Evolutionary conservation across 768 basidiomycete species (phyloP).

Genomic region (Termitomyces sp.): DNA sequence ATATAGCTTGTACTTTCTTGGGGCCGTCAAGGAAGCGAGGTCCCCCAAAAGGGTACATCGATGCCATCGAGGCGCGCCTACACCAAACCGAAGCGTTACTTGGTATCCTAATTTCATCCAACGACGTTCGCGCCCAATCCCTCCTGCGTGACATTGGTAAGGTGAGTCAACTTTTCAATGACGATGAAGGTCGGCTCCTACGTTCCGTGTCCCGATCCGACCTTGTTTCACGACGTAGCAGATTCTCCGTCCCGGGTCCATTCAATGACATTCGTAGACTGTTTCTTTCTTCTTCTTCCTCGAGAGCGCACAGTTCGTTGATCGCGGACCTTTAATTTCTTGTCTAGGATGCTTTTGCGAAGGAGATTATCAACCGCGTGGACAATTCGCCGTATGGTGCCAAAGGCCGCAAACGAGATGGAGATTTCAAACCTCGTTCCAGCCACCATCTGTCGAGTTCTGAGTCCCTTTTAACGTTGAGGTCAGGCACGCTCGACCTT

Average conservation of each 20-base stretch:
- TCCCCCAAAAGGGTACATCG: conserved; percentile 92
- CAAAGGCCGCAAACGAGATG: conserved; percentile 57
- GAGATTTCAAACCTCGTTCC: conserved; percentile 22
- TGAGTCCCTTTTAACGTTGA: conserved; percentile 21
- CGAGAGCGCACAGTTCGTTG: not conserved
- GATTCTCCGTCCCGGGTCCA: not conserved
- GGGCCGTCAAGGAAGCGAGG: conserved; percentile 82
- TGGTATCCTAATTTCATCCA: conserved; percentile 69
- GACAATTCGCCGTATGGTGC: conserved; percentile 78
- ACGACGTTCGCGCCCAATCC: conserved; percentile 35
- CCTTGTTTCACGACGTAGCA: conserved; percentile 10
- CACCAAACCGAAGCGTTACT: conserved; percentile 90
- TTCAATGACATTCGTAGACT: not conserved
- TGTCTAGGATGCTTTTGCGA: conserved; percentile 68
- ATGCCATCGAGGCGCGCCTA: conserved; percentile 86
- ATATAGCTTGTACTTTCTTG: conserved; percentile 70
- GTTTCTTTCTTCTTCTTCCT: not conserved
- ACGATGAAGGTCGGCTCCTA: not conserved
- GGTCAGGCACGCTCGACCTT: conserved; percentile 34
- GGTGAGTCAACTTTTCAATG: conserved; percentile 29
- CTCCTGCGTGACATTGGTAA: conserved; percentile 50
- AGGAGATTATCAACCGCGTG: conserved; percentile 79
- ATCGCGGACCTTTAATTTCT: conserved; percentile 15
- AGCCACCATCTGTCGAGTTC: conserved; percentile 20
- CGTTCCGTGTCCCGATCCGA: conserved; percentile 4